Evolutionary conservation across 225 moss, liverwort and hornwort genomes (phyloP), one percentile per base, ranked within the genome.

Genomic region (Polytrichum formosum): DNA sequence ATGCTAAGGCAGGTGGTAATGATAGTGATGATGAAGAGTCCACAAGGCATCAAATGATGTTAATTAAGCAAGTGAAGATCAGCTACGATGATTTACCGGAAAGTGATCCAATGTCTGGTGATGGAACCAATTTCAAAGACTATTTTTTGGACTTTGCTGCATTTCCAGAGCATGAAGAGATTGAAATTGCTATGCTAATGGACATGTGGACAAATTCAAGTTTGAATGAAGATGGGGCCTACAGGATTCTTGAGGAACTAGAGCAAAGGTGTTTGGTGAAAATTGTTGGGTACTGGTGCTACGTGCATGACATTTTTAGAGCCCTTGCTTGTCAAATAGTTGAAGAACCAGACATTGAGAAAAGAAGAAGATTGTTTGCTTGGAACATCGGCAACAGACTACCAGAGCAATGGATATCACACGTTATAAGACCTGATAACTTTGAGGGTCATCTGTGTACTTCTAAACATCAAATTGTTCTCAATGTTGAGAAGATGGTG

Each of bases 21-120:
- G n/a, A 7, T 1, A 20, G 56, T 56, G 61, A 4, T 1, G 66
- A 56, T 62, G 66, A 72, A 19, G 76, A 63, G 5, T 74, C 78
- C 65, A 61, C 61, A 6, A 6, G 55, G 7, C 4, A 26, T 18
- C 70, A 78, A 67, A 37, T 72, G 28, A 53, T 70, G 28, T 18
- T 81, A 63, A 73, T 84, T 8, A 56, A 77, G 26, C 69, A 75
- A 54, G 55, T 84, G 63, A 78, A 1, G 75, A 73, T 84, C 63
- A 84, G 81, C 70, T 84, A 81, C 28, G 81, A 84, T 26, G 80
- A 80, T 22, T 74, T 84, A 17, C 84, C 84, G 18, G 80, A 81
- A 56, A 18, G 67, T 54, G 22, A 63, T 2, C 28, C 53, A 2
- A 25, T 4, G 1, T 46, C 37, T 56, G 73, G 72, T 65, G 66